Evolutionary conservation across 805 yeast genomes (phyloP).

Genomic region (Phaffomyces antillensis): DNA sequence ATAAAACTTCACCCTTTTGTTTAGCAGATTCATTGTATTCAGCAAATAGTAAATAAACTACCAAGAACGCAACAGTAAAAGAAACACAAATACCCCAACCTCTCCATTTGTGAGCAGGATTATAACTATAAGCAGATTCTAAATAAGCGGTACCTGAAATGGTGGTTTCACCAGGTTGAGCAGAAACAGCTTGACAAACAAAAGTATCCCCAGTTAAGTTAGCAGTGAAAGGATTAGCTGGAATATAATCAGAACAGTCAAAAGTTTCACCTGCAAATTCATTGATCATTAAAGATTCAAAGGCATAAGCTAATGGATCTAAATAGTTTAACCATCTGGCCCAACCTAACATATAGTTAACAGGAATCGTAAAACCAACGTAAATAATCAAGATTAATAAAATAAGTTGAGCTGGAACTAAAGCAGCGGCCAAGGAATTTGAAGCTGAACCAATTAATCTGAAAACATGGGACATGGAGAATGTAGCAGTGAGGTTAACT

Average conservation of each 20-base stretch:
- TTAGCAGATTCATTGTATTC: constrained; percentile 56
- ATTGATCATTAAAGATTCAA: constrained; percentile 48
- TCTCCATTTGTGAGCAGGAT: constrained; percentile 49
- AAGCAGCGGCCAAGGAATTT: constrained; percentile 40
- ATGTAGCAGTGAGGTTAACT: constrained; percentile 32
- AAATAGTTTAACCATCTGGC: constrained; percentile 53
- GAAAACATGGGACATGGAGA: constrained; percentile 47
- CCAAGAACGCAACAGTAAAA: constrained; percentile 46
- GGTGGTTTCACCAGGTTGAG: constrained; percentile 39
- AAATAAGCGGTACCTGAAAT: constrained; percentile 51
- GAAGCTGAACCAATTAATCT: constrained; percentile 43
- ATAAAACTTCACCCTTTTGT: constrained; percentile 64
- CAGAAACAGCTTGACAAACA: constrained; percentile 52
- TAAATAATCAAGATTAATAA: constrained; percentile 39
- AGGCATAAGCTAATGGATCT: constrained; percentile 47
- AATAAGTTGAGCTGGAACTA: constrained; percentile 47
- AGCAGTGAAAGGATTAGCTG: constrained; percentile 23
- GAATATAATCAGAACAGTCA: constrained; percentile 41
- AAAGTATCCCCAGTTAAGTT: constrained; percentile 24
- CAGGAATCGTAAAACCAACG: constrained; percentile 51
- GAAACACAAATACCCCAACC: constrained; percentile 55
- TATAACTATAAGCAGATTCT: constrained; percentile 35
- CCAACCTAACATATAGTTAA: constrained; percentile 50
- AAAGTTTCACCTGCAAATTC: constrained; percentile 40
- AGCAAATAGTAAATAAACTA: constrained; percentile 43